Base-by-base conservation (phyloP, 2,329 filamentous ascomycete genomes). In the Cytospora schulzeri region DNA sequence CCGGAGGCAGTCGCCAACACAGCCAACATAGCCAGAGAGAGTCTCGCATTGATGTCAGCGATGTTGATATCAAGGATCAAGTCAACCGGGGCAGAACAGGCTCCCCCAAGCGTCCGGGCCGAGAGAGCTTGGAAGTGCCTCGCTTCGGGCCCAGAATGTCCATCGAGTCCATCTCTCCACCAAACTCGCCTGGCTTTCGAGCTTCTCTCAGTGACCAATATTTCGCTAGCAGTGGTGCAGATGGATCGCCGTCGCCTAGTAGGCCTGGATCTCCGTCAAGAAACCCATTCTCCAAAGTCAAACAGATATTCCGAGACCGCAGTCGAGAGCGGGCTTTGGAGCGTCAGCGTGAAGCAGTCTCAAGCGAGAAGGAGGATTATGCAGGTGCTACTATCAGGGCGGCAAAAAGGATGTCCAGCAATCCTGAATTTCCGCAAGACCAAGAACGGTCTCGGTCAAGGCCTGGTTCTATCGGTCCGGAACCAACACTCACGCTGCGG, bases 161-260 rank as follows among this genome's bases (percentile, higher is more conserved):
- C 2, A 72, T 79, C 41, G 82, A 81, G 33, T 75, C 77, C 66
- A 82, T 79, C 63, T 82, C 82, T 19, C 73, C 76, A 17, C 80
- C 82, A 12, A 75, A 81, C 33, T 88, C 85, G 0, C 85, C 86
- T 5, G 81, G 82, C 28, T 71, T 81, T n/a, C 81, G 78, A 41
- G 72, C 78, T 5, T 69, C 66, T 11, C 68, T 80, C 74, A 73
- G 81, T 66, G 75, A 85, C 70, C 70, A 78, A 70, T 76, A 77
- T 1, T 80, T 84, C 35, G 82, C 86, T 4, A 83, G 82, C 15
- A 84, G 88, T 66, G 83, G 84, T 26, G 81, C 85, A 68, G 88
- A 90, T 63, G 73, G 90, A 11, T 91, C 89, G 4, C 84, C 88
- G 1, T 79, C 82, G 4, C 80, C 80, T 9, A 92, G 88, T 70